Evolutionary conservation across 2,329 filamentous ascomycete genomes (phyloP), one percentile per base, ranked within the genome.

Genomic region (Didymellaceae sp.): DNA sequence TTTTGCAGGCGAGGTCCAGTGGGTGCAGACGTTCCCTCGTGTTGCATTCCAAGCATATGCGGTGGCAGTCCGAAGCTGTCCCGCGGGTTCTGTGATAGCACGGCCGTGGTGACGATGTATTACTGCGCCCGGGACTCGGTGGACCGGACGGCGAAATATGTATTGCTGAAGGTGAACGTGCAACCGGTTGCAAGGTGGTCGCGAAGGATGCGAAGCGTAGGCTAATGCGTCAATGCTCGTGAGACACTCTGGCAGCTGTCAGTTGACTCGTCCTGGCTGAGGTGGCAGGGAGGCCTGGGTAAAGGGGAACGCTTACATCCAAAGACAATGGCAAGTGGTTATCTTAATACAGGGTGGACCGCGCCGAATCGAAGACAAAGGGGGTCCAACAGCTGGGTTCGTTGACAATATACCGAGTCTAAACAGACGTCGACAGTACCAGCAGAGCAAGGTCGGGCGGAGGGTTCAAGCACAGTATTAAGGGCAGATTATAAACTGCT

Each of bases 41-140:
- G 86, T 84, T 96, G 92, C 92, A 97, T 97, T 77, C 85, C 86
- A 80, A 93, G 86, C 73, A 91, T 82, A 81, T 91, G 88, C 82
- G 88, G 87, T 78, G 88, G 79, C 75, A 83, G 90, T 87, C 90
- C 86, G 80, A 90, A 84, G 75, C 82, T 88, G 89, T 93, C 90
- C 89, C 88, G 85, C 79, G 85, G 79, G 76, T 81, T 80, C 77
- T 87, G 85, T 76, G 88, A 88, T 80, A 91, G 79, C 74, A 90
- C 85, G 81, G 89, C 88, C 88, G 88, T 92, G 84, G 83, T 91
- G 87, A 63, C 35, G 59, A 56, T 81, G 79, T 78, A 75, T 80
- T 82, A 84, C 81, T 66, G 66, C 78, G 81, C 80, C 81, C 83
- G 79, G 77, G 71, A 67, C 63, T 68, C 67, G 45, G 59, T 66